Evolutionary conservation across 192 early-diverging fungal genomes (phyloP), one percentile per base, ranked within the genome.

Genomic region (Geranomyces variabilis): DNA sequence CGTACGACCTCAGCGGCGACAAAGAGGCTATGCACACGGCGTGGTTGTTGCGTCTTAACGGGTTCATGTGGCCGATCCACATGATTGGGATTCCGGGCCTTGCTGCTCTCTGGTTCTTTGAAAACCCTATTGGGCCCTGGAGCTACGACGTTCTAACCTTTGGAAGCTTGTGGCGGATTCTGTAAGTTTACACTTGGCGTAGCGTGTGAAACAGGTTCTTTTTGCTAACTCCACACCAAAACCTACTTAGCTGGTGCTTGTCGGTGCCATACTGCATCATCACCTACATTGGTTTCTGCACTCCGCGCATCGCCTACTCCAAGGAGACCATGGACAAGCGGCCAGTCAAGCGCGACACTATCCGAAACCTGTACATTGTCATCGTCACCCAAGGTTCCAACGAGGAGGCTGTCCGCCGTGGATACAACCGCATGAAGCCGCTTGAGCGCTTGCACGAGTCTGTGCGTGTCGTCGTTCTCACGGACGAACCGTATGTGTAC

Each of bases 401-500:
- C 47, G 48, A 63, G 15, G 21, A 70, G 63, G 77, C 79, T 30
- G 82, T 84, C 33, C 75, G 74, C 55, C 77, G 82, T 17, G 73
- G 79, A 0, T 84, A 75, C 71, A 73, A 84, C 48, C 73, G 73
- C 34, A 76, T 78, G 73, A 76, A 75, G 55, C 82, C 81, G 58
- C 71, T 84, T 17, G 82, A 84, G 57, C 15, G 26, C 45, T 62
- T 84, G 36, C 80, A 84, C 72, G 75, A 80, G 7, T 44, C 63
- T 41, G 75, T 84, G 21, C 80, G 82, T 22, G 78, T 84, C 43
- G 76, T 80, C 66, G 82, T 84, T 12, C 72, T 84, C 58, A 84
- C 82, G 26, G 82, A 84, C 65, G 82, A 81, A 67, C 82, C 82
- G 15, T 84, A 80, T 74, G 79, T 77, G 62, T 84, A 78, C 67